A percentile compares a stretch with the other conserved stretches of the same genome.
These are phyloP conservation scores for Torrubiella hemipterigena DNA, from an alignment of 2,329 filamentous ascomycete genomes.

Conservation along the genomic window DNA sequence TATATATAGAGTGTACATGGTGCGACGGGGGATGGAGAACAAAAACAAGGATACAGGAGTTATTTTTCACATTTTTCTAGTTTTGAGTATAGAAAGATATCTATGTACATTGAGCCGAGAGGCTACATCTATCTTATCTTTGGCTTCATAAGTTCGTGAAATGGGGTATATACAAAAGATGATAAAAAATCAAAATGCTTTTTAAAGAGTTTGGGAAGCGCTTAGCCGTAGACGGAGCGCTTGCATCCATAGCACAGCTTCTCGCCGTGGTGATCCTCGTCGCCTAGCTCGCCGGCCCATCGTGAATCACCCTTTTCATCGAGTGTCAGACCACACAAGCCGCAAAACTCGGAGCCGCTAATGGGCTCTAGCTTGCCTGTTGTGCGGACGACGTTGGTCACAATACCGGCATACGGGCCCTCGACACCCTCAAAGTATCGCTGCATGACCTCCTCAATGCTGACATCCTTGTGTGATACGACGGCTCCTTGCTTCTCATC, in stretches of 20 bases:
- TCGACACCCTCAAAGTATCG: constrained; percentile 79
- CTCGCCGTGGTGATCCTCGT: constrained; percentile 16
- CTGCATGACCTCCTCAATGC: constrained; percentile 82
- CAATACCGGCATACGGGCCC: constrained; percentile 75
- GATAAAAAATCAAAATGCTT: constrained; percentile 13
- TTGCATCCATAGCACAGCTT: constrained; percentile 64
- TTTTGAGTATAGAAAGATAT: too few species aligned
- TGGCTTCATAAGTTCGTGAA: too few species aligned
- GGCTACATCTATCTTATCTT: too few species aligned
- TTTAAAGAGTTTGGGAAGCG: neutral
- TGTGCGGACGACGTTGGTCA: constrained; percentile 90
- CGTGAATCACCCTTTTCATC: constrained; percentile 50
- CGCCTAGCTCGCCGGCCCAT: constrained; percentile 50
- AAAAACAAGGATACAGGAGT: too few species aligned
- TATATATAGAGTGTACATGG: too few species aligned
- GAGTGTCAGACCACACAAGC: constrained; percentile 58
- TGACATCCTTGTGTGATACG: constrained; percentile 61
- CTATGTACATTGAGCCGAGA: too few species aligned
- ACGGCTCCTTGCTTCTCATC: constrained; percentile 25
- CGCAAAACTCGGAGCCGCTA: constrained; percentile 35
- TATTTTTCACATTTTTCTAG: too few species aligned
- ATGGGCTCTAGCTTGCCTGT: constrained; percentile 62
- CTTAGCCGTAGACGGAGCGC: constrained; percentile 45
- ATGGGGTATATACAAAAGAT: too few species aligned
- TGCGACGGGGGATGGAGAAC: too few species aligned